phyloP scores from a whole-genome alignment of 192 early-diverging fungal species.

The Coemansia sp. region DNA sequence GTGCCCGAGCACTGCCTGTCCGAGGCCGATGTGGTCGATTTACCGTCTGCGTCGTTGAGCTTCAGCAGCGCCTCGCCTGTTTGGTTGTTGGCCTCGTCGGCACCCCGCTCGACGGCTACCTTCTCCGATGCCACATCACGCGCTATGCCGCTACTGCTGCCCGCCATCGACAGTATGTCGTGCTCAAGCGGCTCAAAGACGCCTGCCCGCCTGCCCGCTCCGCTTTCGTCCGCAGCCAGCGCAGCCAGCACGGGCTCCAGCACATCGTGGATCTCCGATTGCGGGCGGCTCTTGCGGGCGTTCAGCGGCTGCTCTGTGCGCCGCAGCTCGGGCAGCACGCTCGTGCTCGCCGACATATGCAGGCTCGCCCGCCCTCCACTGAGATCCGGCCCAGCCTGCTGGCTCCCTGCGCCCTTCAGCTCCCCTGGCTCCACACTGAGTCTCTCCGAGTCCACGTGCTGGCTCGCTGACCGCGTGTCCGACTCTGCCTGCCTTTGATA shows the following conservation, averaged over 20 bases:
- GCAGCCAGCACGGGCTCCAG: slow-evolving; percentile 22
- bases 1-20: background rate
- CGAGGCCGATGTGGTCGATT: background rate
- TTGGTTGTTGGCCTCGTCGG: background rate
- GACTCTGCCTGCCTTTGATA: background rate
- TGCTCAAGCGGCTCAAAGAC: background rate
- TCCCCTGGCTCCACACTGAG: background rate
- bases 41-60: background rate
- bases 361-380: background rate
- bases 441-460: background rate
- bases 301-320: background rate
- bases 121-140: background rate
- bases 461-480: background rate
- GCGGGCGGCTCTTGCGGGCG: slow-evolving; percentile 1
- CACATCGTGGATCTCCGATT: slow-evolving; percentile 15
- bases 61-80: background rate
- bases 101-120: background rate
- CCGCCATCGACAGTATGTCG: background rate
- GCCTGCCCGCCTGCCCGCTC: background rate
- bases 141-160: no score
- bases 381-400: background rate
- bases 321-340: slow-evolving; percentile 1
- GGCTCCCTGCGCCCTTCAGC: background rate
- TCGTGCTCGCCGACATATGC: slow-evolving; percentile 19
- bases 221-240: slow-evolving; percentile 9